Evolutionary conservation across 257 asterid genomes (phyloP).

Genomic region (Penstemon eatonii): DNA sequence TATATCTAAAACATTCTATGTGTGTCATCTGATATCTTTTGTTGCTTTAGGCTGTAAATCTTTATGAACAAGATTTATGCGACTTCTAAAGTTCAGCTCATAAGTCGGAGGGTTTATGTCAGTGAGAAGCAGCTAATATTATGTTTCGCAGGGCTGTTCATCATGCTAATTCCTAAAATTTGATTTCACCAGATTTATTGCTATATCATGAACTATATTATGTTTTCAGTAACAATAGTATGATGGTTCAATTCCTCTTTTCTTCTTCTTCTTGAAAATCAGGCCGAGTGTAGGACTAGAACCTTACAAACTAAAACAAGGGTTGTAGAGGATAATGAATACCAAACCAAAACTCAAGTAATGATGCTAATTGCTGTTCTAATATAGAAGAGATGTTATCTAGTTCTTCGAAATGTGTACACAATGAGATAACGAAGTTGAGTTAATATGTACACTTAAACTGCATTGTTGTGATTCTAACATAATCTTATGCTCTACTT

Average conservation of each 20-base stretch:
- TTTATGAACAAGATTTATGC: conserved; percentile 3
- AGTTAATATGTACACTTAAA: conserved; percentile 10
- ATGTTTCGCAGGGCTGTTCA: no score
- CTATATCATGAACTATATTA: no score
- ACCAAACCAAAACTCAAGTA: not conserved
- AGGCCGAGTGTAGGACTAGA: conserved; percentile 3
- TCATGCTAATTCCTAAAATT: no score
- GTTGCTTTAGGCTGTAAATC: conserved; percentile 1
- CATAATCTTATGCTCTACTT: conserved; percentile 6
- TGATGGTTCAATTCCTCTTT: conserved; percentile 7
- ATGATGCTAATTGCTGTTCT: conserved; percentile 12
- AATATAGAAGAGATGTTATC: conserved; percentile 9
- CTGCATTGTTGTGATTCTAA: conserved; percentile 9
- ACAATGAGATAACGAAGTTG: conserved; percentile 6
- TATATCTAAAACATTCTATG: not conserved
- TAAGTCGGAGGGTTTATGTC: conserved; percentile 3
- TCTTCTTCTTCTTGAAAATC: not conserved
- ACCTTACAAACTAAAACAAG: not conserved
- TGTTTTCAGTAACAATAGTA: not conserved
- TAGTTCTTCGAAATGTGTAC: not conserved
- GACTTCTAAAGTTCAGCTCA: not conserved
- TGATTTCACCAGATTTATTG: no score
- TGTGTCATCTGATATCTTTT: conserved; percentile 1
- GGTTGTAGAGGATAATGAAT: not conserved
- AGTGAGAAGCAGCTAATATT: conserved; percentile 13